Evolutionary conservation across 192 early-diverging fungal genomes (phyloP), one percentile per base, ranked within the genome.

Genomic region (Linnemannia hyalina): DNA sequence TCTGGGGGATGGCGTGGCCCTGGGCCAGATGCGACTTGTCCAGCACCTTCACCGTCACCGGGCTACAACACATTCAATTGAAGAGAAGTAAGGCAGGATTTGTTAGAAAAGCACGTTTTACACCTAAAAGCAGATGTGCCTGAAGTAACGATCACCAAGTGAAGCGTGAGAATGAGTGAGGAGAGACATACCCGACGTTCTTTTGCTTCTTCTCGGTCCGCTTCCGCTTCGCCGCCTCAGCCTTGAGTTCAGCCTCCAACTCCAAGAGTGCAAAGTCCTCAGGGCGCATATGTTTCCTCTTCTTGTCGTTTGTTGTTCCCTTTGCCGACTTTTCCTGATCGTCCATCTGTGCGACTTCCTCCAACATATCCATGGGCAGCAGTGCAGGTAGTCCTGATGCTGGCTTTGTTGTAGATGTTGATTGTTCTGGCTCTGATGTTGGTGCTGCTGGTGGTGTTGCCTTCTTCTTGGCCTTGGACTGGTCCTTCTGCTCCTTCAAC

Each of bases 261-360:
- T 86, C 84, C 84, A 86, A 70, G 15, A 86, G 60, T 10, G 84
- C 84, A 75, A 81, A 86, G 41, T 86, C 84, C 54, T 86, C 84
- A 6, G 76, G 84, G 4, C 79, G 75, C 79, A 86, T 77, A 63
- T 86, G 78, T 68, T 86, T 86, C 65, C 78, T 74, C 78, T 85
- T 85, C 55, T 85, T 85, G 36, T 73, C 70, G 32, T 77, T 76
- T 23, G 55, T 55, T 46, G 32, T n/a, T 40, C 42, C 18, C 11
- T 36, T 73, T 8, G 23, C 44, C n/a, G 46, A 16, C 23, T 32
- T 15, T 40, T n/a, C 13, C 55, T 63, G 38, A 9, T 47, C 60
- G 4, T 86, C 84, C 84, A 86, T 81, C 35, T 80, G 40, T 13
- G 80, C 84, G 2, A 81, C 84, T 35, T 79, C 77, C 46, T 86